Base-by-base conservation (phyloP, 163 green algal species). In the Chloromonas sp. region DNA sequence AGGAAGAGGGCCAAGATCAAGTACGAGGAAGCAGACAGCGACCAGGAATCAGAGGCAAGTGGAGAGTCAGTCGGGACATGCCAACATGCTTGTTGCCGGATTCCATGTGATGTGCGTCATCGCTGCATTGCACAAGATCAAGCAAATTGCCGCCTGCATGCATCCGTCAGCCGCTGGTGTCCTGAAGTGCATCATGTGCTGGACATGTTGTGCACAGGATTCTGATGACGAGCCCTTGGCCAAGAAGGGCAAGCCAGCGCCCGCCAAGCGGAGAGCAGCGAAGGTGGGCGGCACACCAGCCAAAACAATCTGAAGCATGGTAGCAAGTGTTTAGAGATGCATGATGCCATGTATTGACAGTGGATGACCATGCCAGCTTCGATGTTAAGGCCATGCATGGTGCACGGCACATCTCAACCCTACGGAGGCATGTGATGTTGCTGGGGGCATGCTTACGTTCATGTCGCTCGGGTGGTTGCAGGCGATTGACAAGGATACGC, bases 181-280 rank as follows among this genome's bases (percentile, higher is more conserved):
- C 5, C 5, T n/a, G 11, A 74, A 74, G 66, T 5, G 66, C 5
- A 74, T 5, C 66, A 74, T 74, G 66, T 74, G 36, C 36, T 74
- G 66, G 11, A 15, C 5, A 11, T 11, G 66, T 74, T 74, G 66
- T 74, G 66, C 66, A 74, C 66, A 74, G 66, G 66, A 74, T 11
- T 74, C 66, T 74, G 66, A 74, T 5, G 66, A 74, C 66, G 66
- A 74, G 66, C 66, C 66, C 11, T 11, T 74, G 5, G 77, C 77
- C 77, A 81, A 61, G 14, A 79, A 57, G 11, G 13, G 13, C 74
- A 79, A 79, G 14, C 2, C 5, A 36, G 74, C 74, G 74, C 74
- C 74, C 74, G 66, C 66, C 66, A 81, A 81, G 77, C 77, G 77
- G 77, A 60, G 57, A 81, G n/a, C 77, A 61, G 77, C n/a, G 66